Evolutionary conservation across 768 basidiomycete genomes (phyloP), one percentile per base, ranked within the genome.

Genomic region (Hericium coralloides): DNA sequence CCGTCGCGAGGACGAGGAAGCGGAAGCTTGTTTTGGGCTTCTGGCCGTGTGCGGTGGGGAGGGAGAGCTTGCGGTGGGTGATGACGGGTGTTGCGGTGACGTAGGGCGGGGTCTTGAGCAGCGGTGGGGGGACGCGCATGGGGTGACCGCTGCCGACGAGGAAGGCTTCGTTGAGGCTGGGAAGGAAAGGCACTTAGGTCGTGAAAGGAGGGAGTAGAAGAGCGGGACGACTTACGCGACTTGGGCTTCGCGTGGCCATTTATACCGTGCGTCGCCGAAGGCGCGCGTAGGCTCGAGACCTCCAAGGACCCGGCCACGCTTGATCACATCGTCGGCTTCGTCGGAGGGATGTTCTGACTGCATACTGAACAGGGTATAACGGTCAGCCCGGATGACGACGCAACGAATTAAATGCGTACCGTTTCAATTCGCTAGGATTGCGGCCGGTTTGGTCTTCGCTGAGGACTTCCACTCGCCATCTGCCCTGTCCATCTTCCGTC

Each of bases 391-490:
- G 20, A 18, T 20, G 6, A 45, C n/a, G 2, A 45, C n/a, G n/a
- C 26, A 20, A 45, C 43, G 39, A 31, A 6, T 9, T 6, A 14
- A 22, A 23, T 55, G 15, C 75, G 52, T 63, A 94, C 95, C 94
- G 82, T 68, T 79, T 79, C 23, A 87, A 73, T 71, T 99, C 97
- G 49, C 81, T 85, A 15, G 81, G 84, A 67, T 93, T 98, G 62
- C 92, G 82, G 39, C 93, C 97, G 7, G 95, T 98, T 74, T 98
- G 95, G 67, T 98, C 97, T 69, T 98, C 93, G 26, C 82, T 92
- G 59, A 99, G 76, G n/a, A 91, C 91, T 68, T 97, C 92, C 31
- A 94, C 88, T 49, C 85, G 81, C 97, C 97, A 99, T 53, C 75
- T 77, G 12, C 90, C 90, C 53, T 77, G 73, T 3, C 83, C 85